Evolutionary conservation across 2,329 filamentous ascomycete genomes (phyloP).

Genomic region (Zarea fungicola): DNA sequence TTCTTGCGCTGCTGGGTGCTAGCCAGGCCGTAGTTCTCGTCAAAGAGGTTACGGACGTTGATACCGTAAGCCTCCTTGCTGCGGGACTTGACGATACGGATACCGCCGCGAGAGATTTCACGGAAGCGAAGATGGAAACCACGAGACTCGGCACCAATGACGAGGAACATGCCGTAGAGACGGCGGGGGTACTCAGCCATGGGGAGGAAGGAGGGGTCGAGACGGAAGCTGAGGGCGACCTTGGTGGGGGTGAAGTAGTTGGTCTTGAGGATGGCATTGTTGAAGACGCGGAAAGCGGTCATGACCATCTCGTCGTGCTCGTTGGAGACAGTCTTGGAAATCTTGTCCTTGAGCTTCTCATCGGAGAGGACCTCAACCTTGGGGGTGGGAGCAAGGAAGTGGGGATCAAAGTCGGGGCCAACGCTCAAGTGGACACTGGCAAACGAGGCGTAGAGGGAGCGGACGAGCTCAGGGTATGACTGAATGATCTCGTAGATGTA

Average conservation of each 20-base stretch:
- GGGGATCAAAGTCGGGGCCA: slow-evolving; percentile 45
- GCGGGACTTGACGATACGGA: slow-evolving; percentile 96
- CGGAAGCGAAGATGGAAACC: slow-evolving; percentile 97
- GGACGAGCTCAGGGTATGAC: slow-evolving; percentile 80
- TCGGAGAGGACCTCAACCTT: slow-evolving; percentile 69
- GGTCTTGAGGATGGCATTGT: slow-evolving; percentile 88
- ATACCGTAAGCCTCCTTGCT: slow-evolving; percentile 95
- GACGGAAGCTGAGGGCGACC: slow-evolving; percentile 92
- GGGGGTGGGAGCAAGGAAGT: slow-evolving; percentile 49
- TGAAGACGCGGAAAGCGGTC: slow-evolving; percentile 94
- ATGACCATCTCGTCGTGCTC: slow-evolving; percentile 99
- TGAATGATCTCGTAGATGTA: slow-evolving; percentile 98
- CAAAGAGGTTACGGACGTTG: slow-evolving; percentile 93
- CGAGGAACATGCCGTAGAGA: slow-evolving; percentile 96
- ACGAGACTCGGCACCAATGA: slow-evolving; percentile 93
- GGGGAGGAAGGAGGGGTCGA: slow-evolving; percentile 85
- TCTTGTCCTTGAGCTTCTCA: slow-evolving; percentile 65
- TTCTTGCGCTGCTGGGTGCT: slow-evolving; percentile 99
- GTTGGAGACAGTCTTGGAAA: slow-evolving; percentile 75
- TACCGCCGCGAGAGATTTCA: slow-evolving; percentile 93
- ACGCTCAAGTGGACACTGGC: slow-evolving; percentile 72
- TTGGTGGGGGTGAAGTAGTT: slow-evolving; percentile 98
- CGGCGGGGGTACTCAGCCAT: slow-evolving; percentile 88
- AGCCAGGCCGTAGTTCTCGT: slow-evolving; percentile 97
- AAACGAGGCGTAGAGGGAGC: slow-evolving; percentile 85